These are phyloP conservation scores for Aspergillus pseudoglaucus DNA, from an alignment of 2,329 filamentous ascomycete species.

Conservation along the genomic window DNA sequence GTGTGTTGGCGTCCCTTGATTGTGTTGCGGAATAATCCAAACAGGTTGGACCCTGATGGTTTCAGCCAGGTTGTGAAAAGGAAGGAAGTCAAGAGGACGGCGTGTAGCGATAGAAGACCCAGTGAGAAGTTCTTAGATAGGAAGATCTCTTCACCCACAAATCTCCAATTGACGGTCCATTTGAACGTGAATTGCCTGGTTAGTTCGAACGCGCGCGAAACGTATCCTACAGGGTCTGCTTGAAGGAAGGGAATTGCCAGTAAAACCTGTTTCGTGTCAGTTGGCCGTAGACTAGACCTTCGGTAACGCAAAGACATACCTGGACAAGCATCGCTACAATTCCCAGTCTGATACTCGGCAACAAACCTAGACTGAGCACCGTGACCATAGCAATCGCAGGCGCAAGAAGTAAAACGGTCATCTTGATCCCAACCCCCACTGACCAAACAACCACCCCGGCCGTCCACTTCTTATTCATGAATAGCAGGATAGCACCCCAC, in stretches of 20 bases:
- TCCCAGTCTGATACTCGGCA: slow-evolving; percentile 60
- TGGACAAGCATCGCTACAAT: slow-evolving; percentile 73
- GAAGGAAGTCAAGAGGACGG: slow-evolving; percentile 60
- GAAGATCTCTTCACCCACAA: slow-evolving; percentile 77
- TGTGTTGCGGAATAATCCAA: slow-evolving; percentile 48
- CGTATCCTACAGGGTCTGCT: slow-evolving; percentile 62
- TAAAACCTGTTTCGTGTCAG: slow-evolving; percentile 36
- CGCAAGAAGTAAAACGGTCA: slow-evolving; percentile 77
- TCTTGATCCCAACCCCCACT: slow-evolving; percentile 83
- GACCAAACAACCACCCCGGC: slow-evolving; percentile 67
- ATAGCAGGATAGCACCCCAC: slow-evolving; percentile 71
- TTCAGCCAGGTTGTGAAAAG: slow-evolving; percentile 63
- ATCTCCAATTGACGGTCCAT: slow-evolving; percentile 99
- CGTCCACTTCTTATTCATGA: slow-evolving; percentile 69
- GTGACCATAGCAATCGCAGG: slow-evolving; percentile 74
- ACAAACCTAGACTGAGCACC: slow-evolving; percentile 64
- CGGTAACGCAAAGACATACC: slow-evolving; percentile 38
- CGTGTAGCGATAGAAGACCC: slow-evolving; percentile 60
- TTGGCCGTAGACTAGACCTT: neutral
- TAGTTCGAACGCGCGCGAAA: slow-evolving; percentile 81
- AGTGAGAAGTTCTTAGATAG: slow-evolving; percentile 64
- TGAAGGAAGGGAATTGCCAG: slow-evolving; percentile 61
- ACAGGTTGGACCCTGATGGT: slow-evolving; percentile 55
- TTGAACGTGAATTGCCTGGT: slow-evolving; percentile 88
- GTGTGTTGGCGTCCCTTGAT: slow-evolving; percentile 51